phyloP scores from a whole-genome alignment of 2,329 filamentous ascomycete species.

The Elsinoe fawcettii region DNA sequence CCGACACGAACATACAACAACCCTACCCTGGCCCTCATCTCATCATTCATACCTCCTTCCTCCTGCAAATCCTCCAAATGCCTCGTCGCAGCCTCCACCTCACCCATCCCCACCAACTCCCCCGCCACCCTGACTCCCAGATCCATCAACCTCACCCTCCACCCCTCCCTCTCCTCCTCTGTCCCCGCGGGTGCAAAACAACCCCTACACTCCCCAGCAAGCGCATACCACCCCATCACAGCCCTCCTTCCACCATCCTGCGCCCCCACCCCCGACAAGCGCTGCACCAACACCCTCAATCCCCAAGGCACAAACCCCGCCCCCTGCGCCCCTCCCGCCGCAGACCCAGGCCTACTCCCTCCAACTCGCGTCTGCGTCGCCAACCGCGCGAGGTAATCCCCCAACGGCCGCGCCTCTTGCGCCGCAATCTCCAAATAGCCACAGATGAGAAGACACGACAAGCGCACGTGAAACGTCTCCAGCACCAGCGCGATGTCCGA shows the following conservation, averaged over 20 bases:
- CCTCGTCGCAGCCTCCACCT: slow-evolving; percentile 67
- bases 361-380: neutral
- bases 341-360: slow-evolving; percentile 43
- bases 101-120: slow-evolving; percentile 77
- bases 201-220: slow-evolving; percentile 42
- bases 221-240: slow-evolving; percentile 84
- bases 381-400: slow-evolving; percentile 41
- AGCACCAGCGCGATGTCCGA: slow-evolving; percentile 62
- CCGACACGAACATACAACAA: slow-evolving; percentile 74
- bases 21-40: slow-evolving; percentile 33
- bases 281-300: slow-evolving; percentile 71
- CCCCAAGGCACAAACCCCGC: slow-evolving; percentile 71
- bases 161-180: slow-evolving; percentile 52
- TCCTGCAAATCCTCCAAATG: slow-evolving; percentile 57
- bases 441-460: slow-evolving; percentile 74
- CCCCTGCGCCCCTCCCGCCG: slow-evolving; percentile 40
- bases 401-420: slow-evolving; percentile 55
- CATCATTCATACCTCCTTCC: slow-evolving; percentile 39
- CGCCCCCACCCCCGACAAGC: slow-evolving; percentile 78
- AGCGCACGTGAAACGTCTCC: slow-evolving; percentile 67
- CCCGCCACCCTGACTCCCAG: slow-evolving; percentile 59
- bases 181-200: slow-evolving; percentile 26
- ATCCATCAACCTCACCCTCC: slow-evolving; percentile 66
- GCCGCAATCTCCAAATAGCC: slow-evolving; percentile 52
- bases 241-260: slow-evolving; percentile 73